A percentile compares a stretch with the other conserved stretches of the same genome.
Conservation (phyloP, 2,329 filamentous ascomycete species). For the Stachybotrys elegans region DNA sequence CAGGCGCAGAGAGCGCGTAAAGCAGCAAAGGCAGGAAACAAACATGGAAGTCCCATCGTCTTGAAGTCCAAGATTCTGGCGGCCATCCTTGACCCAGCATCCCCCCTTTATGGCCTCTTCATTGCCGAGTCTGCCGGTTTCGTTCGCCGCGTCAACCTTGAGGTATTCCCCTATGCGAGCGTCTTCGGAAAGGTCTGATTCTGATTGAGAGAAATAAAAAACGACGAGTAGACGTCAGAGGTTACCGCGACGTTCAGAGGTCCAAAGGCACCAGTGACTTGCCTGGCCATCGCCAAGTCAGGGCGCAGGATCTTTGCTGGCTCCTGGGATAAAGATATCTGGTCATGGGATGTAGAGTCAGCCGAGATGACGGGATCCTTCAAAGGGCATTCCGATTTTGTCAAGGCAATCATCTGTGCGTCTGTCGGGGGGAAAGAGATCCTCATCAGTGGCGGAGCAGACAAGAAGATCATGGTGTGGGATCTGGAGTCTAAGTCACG, state of each 20-base stretch:
- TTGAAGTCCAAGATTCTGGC: conserved; percentile 85
- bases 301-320: conserved; percentile 68
- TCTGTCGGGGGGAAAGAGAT: conserved; percentile 55
- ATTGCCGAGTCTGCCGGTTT: conserved; percentile 84
- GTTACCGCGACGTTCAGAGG: conserved; percentile 55
- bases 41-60: conserved; percentile 72
- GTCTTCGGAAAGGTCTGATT: neutral
- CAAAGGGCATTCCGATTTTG: conserved; percentile 81
- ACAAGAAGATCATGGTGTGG: conserved; percentile 82
- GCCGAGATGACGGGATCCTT: conserved; percentile 53
- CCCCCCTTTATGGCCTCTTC: conserved; percentile 56
- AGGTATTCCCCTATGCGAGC: conserved; percentile 47
- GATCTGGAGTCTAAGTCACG: conserved; percentile 62
- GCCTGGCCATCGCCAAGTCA: conserved; percentile 64
- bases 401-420: conserved; percentile 70
- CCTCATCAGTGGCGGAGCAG: conserved; percentile 71
- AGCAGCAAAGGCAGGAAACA: conserved; percentile 67
- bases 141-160: conserved; percentile 66
- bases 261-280: conserved; percentile 74
- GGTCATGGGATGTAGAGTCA: conserved; percentile 71
- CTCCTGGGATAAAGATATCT: conserved; percentile 91
- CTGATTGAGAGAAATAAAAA: conserved; percentile 5
- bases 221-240: conserved; percentile 23
- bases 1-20: conserved; percentile 52
- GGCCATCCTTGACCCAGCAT: conserved; percentile 61